Evolutionary conservation across 306 rosid species (phyloP).

Genomic region (Fragaria iinumae): DNA sequence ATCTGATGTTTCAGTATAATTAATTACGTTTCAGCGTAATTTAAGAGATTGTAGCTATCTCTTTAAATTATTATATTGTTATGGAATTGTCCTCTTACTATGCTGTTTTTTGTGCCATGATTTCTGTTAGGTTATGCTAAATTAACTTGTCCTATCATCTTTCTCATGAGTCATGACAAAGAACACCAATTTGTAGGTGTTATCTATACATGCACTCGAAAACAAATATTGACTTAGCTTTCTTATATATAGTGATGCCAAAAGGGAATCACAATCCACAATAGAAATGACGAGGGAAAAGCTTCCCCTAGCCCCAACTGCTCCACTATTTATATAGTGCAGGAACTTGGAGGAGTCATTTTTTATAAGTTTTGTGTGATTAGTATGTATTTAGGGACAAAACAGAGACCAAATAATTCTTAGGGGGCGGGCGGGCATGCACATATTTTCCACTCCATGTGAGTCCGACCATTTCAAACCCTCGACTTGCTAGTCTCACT

Average conservation of each 20-base stretch:
- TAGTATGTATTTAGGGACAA: constrained; percentile 10
- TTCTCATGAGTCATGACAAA: background rate
- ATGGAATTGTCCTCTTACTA: no score
- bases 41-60: background rate
- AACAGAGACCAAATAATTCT: constrained; percentile 20
- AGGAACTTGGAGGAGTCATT: constrained; percentile 13
- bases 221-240: background rate
- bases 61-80: no score
- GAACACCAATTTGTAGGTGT: background rate
- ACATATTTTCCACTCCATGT: constrained; percentile 33
- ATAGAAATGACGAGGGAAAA: background rate
- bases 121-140: no score
- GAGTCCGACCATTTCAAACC: constrained; percentile 39
- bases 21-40: background rate
- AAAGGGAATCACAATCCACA: background rate
- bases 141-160: background rate
- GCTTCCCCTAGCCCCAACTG: constrained; percentile 11
- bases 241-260: background rate
- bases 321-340: constrained; percentile 5
- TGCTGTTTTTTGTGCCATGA: no score
- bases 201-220: background rate
- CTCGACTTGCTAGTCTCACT: constrained; percentile 1
- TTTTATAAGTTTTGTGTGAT: background rate
- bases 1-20: fast-evolving
- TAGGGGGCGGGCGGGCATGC: constrained; percentile 24